These are phyloP conservation scores for Calycina marina DNA, from an alignment of 2,329 filamentous ascomycete genomes.

Conservation along the genomic window DNA sequence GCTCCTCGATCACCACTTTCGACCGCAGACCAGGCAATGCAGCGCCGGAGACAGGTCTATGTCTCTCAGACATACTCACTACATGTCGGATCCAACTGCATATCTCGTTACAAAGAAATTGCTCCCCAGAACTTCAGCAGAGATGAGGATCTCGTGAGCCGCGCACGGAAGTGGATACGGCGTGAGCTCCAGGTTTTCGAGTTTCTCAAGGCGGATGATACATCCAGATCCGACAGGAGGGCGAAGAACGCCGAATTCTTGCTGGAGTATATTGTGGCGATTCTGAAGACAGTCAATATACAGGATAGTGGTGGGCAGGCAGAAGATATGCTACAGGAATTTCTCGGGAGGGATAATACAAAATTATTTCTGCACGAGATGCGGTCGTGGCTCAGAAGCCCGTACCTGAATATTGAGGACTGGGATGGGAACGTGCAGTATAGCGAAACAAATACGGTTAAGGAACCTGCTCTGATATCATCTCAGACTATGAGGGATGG, in stretches of 20 bases:
- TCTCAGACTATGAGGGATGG: slow-evolving; percentile 1
- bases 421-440: slow-evolving; percentile 48
- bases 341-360: slow-evolving; percentile 60
- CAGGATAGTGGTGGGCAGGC: slow-evolving; percentile 67
- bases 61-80: slow-evolving; percentile 56
- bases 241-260: slow-evolving; percentile 69
- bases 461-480: background rate
- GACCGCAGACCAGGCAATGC: slow-evolving; percentile 18
- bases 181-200: slow-evolving; percentile 74
- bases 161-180: slow-evolving; percentile 68
- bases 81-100: slow-evolving; percentile 66
- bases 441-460: slow-evolving; percentile 5
- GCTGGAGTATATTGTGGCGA: slow-evolving; percentile 71
- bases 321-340: slow-evolving; percentile 65
- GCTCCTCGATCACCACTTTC: slow-evolving; percentile 1
- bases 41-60: slow-evolving; percentile 59
- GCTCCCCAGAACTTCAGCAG: slow-evolving; percentile 49
- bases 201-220: slow-evolving; percentile 37
- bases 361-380: slow-evolving; percentile 74
- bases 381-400: slow-evolving; percentile 68
- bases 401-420: slow-evolving; percentile 52
- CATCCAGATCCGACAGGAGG: slow-evolving; percentile 25
- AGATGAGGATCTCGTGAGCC: slow-evolving; percentile 54
- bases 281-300: slow-evolving; percentile 70
- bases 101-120: slow-evolving; percentile 64